Base-by-base conservation (phyloP, 2,329 filamentous ascomycete species). In the Fusarium temperatum region DNA sequence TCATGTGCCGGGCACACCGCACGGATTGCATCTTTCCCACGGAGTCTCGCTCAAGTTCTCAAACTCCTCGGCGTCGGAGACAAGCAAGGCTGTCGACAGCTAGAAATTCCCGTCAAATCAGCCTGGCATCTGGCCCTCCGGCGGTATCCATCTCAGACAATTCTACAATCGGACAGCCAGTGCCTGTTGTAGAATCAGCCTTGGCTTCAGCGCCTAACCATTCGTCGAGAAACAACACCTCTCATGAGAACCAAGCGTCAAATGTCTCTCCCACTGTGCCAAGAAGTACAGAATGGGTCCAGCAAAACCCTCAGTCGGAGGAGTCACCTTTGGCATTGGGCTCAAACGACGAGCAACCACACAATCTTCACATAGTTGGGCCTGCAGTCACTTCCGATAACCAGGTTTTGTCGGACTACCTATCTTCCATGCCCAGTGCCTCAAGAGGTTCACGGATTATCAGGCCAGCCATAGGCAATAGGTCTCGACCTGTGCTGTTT, bases 301-400 rank as follows among this genome's bases (percentile, higher is more conserved):
- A 54, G 18, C 56, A 39, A 32, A 47, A 47, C 41, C 39, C 24
- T 13, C 64, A 63, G n/a, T 60, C 73, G 6, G 63, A 78, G 5
- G 77, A 81, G 26, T 69, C 80, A 8, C 78, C 80, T 9, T 64
- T 83, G 53, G 70, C 78, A 8, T 58, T 81, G 15, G 75, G 74
- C 12, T 79, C 81, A 28, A 78, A 78, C 47, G 83, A 82, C 66
- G 84, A 83, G 59, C 80, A 81, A 62, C 80, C 84, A 32, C 78
- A 80, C 15, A 86, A 84, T 68, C 83, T 85, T 6, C 87, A 90
- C 72, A 90, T 91, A 66, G 85, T 91, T 58, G 89, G 89, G 0
- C 89, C 89, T 1, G 87, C 89, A 11, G 85, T 88, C 11, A 89
- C 88, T 10, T 87, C 87, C 55, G 89, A 91, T 80, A 89, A 87